Evolutionary conservation across 2,329 filamentous ascomycete genomes (phyloP), one percentile per base, ranked within the genome.

Genomic region (Xylariaceae sp.): DNA sequence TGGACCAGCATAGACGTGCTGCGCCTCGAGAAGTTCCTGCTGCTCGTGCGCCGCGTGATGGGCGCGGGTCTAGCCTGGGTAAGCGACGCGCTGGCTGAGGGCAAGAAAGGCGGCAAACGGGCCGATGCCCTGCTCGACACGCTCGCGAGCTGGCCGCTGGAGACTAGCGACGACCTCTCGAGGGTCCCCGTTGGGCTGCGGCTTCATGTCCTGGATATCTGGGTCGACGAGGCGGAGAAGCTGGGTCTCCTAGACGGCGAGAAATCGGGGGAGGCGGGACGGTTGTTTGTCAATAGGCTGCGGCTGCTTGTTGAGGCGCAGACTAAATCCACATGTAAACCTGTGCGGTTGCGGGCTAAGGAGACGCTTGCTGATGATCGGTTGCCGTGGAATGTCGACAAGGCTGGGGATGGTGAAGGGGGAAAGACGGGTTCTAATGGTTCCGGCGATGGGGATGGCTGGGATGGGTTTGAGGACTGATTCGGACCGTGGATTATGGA

Each of bases 1-100:
- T 91, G 86, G 82, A 81, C 81, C 26, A 74, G 77, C 42, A 84
- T 91, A 57, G 88, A 91, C 68, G 83, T 87, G 8, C 72, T 88
- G 60, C 82, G 89, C 40, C 86, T 97, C 76, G 91, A 99, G 73
- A 99, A 99, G 76, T 97, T 95, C 67, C 75, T 99, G 53, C 80
- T 92, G 62, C 79, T 97, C 16, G 87, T 95, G 54, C 81, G 94
- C 49, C 82, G 88, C 60, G 89, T 90, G 63, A 74, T 96, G 13
- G 83, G 80, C 36, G 84, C 87, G n/a, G 83, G 84, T 9, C 84
- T 95, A 58, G 71, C 61, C 55, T 78, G 75, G 66, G 75, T 72
- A 51, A 68, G 61, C 49, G 59, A 2, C 10, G 19, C 61, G 12
- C 32, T 62, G 53, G 18, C 37, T 2, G 26, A 44, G 1, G 8